phyloP scores from a whole-genome alignment of 495 filamentous ascomycete species.

The Aspergillus saccharolyticus region DNA sequence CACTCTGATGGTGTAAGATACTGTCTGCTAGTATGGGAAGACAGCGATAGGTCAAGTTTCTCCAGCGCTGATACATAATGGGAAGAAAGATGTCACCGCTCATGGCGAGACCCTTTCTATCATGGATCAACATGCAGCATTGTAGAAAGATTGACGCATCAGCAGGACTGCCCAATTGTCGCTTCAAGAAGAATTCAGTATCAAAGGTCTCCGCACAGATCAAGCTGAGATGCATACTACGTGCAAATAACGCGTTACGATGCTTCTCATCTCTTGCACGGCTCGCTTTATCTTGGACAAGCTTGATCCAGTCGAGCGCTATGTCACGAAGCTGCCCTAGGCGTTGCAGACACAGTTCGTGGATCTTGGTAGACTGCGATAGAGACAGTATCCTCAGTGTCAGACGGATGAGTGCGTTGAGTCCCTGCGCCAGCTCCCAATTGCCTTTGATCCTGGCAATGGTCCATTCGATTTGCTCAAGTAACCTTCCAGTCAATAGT shows the following conservation, averaged over 20 bases:
- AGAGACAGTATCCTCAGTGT: conserved; percentile 34
- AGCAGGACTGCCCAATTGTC: conserved; percentile 10
- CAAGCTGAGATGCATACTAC: conserved; percentile 26
- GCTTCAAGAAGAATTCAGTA: conserved; percentile 16
- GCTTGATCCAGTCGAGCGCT: conserved; percentile 14
- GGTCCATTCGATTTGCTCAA: conserved; percentile 20
- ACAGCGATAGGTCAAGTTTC: conserved; percentile 21
- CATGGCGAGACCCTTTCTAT: conserved; percentile 16
- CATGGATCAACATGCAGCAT: conserved; percentile 36
- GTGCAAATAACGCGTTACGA: conserved; percentile 20
- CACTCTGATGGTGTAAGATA: conserved; percentile 7
- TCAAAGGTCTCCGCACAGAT: conserved; percentile 38
- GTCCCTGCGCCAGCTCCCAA: conserved; percentile 42
- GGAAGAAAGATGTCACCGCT: conserved; percentile 5
- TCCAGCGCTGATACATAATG: conserved; percentile 28
- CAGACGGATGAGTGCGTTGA: conserved; percentile 32
- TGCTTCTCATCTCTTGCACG: conserved; percentile 11
- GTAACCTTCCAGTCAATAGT: conserved; percentile 16
- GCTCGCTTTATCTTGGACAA: conserved; percentile 10
- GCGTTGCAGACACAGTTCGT: conserved; percentile 3
- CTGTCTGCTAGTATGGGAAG: conserved; percentile 10
- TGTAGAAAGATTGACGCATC: conserved; percentile 34
- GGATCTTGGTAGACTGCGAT: conserved; percentile 12
- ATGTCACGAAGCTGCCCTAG: conserved; percentile 9
- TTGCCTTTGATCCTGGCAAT: conserved; percentile 38